Base-by-base conservation (phyloP, 2,329 filamentous ascomycete genomes). In the Aspergillus sp. region DNA sequence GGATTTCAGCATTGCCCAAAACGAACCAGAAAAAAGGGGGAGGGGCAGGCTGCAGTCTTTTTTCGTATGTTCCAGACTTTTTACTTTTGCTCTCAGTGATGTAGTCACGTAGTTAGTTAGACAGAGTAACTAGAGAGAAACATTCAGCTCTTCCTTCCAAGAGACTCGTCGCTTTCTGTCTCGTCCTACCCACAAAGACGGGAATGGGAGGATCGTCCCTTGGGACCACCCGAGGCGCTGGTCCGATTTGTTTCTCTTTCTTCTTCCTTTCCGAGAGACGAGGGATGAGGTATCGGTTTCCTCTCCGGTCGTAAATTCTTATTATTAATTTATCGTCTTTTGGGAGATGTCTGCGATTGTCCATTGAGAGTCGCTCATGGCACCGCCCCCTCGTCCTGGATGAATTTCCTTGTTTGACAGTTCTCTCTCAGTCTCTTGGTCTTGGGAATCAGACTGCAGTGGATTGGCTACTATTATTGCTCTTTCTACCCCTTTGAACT, bases 41-140 rank as follows among this genome's bases (percentile, higher is more conserved):
- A 42, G 61, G 59, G 59, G 61, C 57, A 56, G 58, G 61, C 56
- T 53, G 11, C 45, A 22, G 24, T 58, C 31, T 51, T 52, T 31
- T 52, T 31, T 49, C 50, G 49, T 36, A 36, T 36, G 32, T 36
- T 36, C 32, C 32, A 36, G 32, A 14, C 32, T 36, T 11, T 26
- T 6, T 26, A 26, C 26, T 7, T 26, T 20, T 20, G 20, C 20
- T 20, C 20, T 20, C 20, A 20, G 20, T 20, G 1, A 20, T 20
- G 20, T 20, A 20, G 20, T 20, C 20, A 20, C 20, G 20, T 20
- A 20, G 20, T 20, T 26, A 7, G 26, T 29, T 29, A 7, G 6
- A 29, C 26, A 7, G 6, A 7, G 26, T 29, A 9, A 24, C 24
- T 29, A 29, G 26, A 26, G 26, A 29, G 26, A 29, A 4, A 29